Percentiles rank a stretch among this genome's conserved stretches.
Evolutionary conservation across 345 rosid genomes (phyloP).

Genomic region (Eucalyptus viminalis): DNA sequence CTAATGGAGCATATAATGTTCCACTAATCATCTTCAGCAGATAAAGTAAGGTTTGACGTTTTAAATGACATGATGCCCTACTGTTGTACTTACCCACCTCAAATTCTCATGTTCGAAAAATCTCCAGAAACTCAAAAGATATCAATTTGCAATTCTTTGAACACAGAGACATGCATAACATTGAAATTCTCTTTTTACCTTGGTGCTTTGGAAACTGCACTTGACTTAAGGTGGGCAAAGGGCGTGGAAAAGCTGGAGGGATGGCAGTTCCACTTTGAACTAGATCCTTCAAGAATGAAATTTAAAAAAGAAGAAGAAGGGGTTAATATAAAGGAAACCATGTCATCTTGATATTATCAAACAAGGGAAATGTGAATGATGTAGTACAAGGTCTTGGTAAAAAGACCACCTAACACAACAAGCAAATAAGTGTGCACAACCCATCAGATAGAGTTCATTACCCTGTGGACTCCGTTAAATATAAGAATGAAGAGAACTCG

Average conservation of each 20-base stretch:
- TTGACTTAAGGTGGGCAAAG: constrained; percentile 36
- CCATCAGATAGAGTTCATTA: not conserved
- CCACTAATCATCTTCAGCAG: not conserved
- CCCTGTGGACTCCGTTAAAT: not conserved
- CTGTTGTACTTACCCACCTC: not conserved
- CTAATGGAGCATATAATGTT: not conserved
- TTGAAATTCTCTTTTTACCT: constrained; percentile 10
- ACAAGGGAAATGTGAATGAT: not conserved
- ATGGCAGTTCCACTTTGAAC: constrained; percentile 35
- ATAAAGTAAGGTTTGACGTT: not conserved
- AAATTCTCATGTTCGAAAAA: not conserved
- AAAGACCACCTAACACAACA: not conserved
- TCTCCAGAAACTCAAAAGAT: not conserved
- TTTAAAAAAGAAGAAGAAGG: not conserved
- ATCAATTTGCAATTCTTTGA: not conserved
- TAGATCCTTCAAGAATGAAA: constrained; percentile 38
- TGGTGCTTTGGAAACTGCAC: constrained; percentile 49
- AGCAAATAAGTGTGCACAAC: not conserved
- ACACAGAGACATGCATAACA: not conserved
- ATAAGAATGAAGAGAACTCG: not conserved
- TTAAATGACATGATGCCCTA: not conserved
- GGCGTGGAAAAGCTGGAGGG: constrained; percentile 32
- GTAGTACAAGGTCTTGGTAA: not conserved
- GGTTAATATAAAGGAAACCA: not conserved
- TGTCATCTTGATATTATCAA: not conserved